Evolutionary conservation across 257 asterid genomes (phyloP).

Genomic region (Nicotiana knightiana): DNA sequence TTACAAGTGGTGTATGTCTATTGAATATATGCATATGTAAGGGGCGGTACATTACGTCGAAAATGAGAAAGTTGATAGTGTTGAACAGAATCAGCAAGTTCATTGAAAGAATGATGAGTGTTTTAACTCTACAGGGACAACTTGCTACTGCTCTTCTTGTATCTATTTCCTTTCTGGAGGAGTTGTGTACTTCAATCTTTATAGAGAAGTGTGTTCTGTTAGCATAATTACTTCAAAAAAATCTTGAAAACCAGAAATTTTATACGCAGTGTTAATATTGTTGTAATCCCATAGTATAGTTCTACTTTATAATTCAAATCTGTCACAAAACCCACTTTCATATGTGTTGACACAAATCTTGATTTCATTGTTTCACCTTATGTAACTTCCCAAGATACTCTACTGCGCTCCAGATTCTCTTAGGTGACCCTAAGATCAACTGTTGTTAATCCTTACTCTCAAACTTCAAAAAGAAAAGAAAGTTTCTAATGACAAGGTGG

Average conservation of each 20-base stretch:
- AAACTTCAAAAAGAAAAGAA: too few relatives aligned
- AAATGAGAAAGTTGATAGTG: neutral
- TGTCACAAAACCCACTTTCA: neutral
- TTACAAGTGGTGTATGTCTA: neutral
- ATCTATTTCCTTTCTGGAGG: neutral
- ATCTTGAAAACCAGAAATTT: neutral
- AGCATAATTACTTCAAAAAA: neutral
- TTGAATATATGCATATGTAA: neutral
- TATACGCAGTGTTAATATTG: neutral
- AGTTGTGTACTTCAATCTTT: neutral
- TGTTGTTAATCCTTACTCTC: too few relatives aligned
- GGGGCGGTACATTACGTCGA: neutral
- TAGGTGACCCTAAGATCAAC: too few relatives aligned
- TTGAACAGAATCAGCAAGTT: neutral
- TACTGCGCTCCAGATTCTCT: too few relatives aligned
- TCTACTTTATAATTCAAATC: neutral
- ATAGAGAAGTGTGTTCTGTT: neutral
- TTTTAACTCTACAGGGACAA: neutral
- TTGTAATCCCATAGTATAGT: neutral
- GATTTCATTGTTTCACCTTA: neutral
- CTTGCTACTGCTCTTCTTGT: neutral
- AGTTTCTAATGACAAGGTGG: too few relatives aligned
- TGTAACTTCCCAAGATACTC: too few relatives aligned
- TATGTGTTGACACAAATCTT: neutral
- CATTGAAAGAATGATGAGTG: neutral